These are phyloP conservation scores for Gelatoporia subvermispora DNA, from an alignment of 768 basidiomycete species.

Conservation along the genomic window DNA sequence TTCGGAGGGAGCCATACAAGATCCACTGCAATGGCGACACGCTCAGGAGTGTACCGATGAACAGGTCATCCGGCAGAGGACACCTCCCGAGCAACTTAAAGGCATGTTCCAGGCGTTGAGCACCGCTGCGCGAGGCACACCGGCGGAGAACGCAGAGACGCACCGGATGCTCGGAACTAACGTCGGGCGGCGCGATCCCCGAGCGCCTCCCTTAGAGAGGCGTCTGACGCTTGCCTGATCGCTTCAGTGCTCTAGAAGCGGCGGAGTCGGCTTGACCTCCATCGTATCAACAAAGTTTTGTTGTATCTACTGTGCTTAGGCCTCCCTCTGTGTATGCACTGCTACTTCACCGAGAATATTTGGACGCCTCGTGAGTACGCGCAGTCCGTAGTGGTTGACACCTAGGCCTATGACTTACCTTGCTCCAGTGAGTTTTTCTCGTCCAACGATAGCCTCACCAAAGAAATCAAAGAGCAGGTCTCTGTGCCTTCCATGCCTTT, in stretches of 20 bases:
- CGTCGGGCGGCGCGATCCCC: conserved; percentile 51
- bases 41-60: conserved; percentile 76
- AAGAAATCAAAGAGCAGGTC: too few relatives aligned
- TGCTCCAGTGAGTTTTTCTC: too few relatives aligned
- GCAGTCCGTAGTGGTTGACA: too few relatives aligned
- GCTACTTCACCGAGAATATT: too few relatives aligned
- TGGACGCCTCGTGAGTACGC: too few relatives aligned
- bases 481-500: too few relatives aligned
- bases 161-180: conserved; percentile 64
- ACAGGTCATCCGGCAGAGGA: conserved; percentile 50
- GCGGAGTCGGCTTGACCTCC: neutral
- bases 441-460: too few relatives aligned
- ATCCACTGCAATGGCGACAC: conserved; percentile 89
- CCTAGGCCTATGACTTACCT: too few relatives aligned
- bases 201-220: conserved; percentile 14
- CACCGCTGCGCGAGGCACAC: conserved; percentile 65
- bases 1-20: conserved; percentile 87
- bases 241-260: neutral
- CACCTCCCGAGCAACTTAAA: conserved; percentile 77
- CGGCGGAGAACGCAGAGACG: conserved; percentile 74
- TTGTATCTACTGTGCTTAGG: too few relatives aligned
- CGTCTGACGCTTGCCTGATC: neutral
- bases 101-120: conserved; percentile 63
- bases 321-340: too few relatives aligned
- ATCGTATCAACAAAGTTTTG: too few relatives aligned